phyloP scores from a whole-genome alignment of 257 asterid species.

The Solanum peruvianum region DNA sequence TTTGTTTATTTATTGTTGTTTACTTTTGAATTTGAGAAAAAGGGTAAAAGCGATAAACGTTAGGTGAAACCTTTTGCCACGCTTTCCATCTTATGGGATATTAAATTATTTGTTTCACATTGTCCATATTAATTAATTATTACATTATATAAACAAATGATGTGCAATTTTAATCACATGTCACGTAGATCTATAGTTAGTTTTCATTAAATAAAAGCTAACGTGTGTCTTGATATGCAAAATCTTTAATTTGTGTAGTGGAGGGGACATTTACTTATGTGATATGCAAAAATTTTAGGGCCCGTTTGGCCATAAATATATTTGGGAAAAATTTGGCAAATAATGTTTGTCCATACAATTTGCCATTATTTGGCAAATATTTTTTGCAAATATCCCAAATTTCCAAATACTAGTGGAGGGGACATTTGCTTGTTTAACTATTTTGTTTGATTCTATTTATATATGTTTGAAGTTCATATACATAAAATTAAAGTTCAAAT shows the following conservation, averaged over 20 bases:
- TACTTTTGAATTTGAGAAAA: neutral
- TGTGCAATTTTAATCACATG: slow-evolving; percentile 14
- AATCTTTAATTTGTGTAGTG: rapidly evolving
- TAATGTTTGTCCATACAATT: no score
- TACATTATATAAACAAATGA: slow-evolving; percentile 17
- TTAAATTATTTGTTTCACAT: neutral
- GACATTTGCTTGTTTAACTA: neutral
- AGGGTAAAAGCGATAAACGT: neutral
- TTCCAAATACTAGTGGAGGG: no score
- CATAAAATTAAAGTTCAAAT: no score
- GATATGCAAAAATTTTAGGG: neutral
- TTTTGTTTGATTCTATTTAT: no score
- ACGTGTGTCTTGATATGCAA: neutral
- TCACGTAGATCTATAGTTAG: slow-evolving; percentile 17
- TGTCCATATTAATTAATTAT: slow-evolving; percentile 8
- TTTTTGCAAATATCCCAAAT: no score
- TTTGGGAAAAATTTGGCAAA: no score
- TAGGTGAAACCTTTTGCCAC: neutral
- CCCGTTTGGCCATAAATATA: no score
- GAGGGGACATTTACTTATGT: no score
- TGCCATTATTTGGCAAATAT: no score
- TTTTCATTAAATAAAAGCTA: no score
- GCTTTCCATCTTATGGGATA: neutral
- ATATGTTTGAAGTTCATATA: neutral
- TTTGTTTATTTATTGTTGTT: neutral